phyloP scores from a whole-genome alignment of 1,284 basidiomycete genomes.

The Chalciporus sp. region DNA sequence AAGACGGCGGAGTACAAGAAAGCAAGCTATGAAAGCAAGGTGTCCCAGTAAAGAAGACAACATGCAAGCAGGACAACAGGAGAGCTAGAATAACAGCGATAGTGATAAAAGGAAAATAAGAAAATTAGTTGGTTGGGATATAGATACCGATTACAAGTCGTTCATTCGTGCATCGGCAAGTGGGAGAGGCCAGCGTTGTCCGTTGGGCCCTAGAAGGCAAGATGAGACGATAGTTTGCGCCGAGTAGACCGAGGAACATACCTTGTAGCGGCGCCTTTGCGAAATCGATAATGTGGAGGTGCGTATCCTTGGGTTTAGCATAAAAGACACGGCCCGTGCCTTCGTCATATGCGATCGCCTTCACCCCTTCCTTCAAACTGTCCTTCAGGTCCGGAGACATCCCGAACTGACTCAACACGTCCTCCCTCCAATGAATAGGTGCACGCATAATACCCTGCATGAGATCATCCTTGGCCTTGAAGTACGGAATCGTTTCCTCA shows the following conservation, averaged over 20 bases:
- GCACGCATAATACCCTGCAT: conserved; percentile 25
- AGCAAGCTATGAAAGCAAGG: conserved; percentile 5
- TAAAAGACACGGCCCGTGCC: conserved; percentile 44
- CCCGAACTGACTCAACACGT: conserved; percentile 28
- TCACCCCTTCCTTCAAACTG: conserved; percentile 27
- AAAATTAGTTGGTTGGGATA: conserved; percentile 1
- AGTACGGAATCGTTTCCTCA: conserved; percentile 19
- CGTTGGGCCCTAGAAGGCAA: conserved; percentile 23
- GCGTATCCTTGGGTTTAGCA: conserved; percentile 29
- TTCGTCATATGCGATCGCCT: conserved; percentile 46
- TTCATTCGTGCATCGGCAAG: conserved; percentile 36
- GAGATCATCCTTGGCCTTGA: conserved; percentile 15
- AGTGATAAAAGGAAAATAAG: neutral
- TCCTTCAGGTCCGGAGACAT: conserved; percentile 19
- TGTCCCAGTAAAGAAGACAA: neutral
- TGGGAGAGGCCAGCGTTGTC: conserved; percentile 35
- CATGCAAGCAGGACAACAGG: neutral
- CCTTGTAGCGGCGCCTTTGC: conserved; percentile 39
- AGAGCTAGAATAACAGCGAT: neutral
- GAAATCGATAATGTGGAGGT: conserved; percentile 42
- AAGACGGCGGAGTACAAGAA: too few species aligned
- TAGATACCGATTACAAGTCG: conserved; percentile 21
- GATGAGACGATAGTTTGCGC: neutral
- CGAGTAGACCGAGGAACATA: conserved; percentile 17
- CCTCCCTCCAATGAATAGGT: conserved; percentile 16